phyloP scores from a whole-genome alignment of 805 yeast genomes.

The Sugiyamaella qingdaonensis region DNA sequence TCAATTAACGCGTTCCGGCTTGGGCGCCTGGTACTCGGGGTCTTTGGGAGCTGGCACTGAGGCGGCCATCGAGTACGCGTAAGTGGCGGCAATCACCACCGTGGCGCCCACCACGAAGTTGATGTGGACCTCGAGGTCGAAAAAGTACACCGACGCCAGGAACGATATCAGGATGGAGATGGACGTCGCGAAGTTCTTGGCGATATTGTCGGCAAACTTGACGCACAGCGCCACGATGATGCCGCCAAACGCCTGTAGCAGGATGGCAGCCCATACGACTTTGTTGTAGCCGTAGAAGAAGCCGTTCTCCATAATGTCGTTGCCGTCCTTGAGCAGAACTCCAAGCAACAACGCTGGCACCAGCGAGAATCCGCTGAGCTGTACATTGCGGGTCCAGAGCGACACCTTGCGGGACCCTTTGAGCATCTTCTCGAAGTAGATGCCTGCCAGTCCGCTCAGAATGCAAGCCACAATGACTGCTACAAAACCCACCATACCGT shows the following conservation, averaged over 20 bases:
- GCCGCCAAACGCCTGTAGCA: constrained; percentile 40
- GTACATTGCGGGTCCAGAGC: constrained; percentile 40
- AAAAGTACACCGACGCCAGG: constrained; percentile 35
- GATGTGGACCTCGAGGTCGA: constrained; percentile 33
- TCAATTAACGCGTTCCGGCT: not conserved
- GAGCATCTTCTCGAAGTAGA: constrained; percentile 40
- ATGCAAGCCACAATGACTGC: constrained; percentile 38
- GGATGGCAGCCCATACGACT: constrained; percentile 37
- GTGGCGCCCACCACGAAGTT: constrained; percentile 36
- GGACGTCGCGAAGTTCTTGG: constrained; percentile 41
- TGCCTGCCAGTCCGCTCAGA: constrained; percentile 41
- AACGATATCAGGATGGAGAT: constrained; percentile 38
- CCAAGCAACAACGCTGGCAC: constrained; percentile 39
- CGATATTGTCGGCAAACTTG: constrained; percentile 41
- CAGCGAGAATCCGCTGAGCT: constrained; percentile 37
- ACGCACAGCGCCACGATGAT: constrained; percentile 41
- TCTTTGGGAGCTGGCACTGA: not conserved
- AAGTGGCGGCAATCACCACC: constrained; percentile 36
- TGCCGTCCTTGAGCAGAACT: constrained; percentile 34
- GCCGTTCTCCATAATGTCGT: constrained; percentile 32
- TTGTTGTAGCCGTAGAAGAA: constrained; percentile 38
- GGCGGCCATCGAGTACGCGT: constrained; percentile 28
- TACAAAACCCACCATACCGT: constrained; percentile 30
- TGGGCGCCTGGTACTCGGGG: not conserved
- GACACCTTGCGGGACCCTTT: constrained; percentile 35